These are phyloP conservation scores for Bolboschoenoplectus hybrid DNA, from an alignment of 202 grass and related monocot species.

Conservation along the genomic window DNA sequence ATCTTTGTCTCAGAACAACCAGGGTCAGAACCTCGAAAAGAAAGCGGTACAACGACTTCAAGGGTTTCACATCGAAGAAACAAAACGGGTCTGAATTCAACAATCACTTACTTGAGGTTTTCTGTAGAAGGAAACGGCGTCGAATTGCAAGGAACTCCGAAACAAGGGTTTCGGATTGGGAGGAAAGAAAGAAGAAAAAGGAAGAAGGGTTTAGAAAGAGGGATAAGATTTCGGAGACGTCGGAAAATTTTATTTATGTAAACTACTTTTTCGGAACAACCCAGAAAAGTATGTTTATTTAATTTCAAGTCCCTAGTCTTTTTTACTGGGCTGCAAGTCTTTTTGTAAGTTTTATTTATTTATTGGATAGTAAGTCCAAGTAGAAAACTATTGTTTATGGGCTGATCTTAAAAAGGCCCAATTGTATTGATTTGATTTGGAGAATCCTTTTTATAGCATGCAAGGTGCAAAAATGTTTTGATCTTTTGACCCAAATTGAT, in stretches of 20 bases:
- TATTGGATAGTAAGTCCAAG: too few relatives aligned
- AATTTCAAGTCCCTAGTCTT: background rate
- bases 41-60: background rate
- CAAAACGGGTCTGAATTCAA: background rate
- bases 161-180: constrained; percentile 28
- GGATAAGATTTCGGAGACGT: background rate
- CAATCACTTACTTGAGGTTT: background rate
- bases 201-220: constrained; percentile 23
- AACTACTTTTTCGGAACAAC: background rate
- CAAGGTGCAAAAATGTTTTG: too few relatives aligned
- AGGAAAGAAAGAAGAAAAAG: background rate
- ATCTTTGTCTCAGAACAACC: background rate
- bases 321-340: background rate
- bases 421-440: background rate
- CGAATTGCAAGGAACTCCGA: background rate
- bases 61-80: constrained; percentile 9
- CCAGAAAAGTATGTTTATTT: background rate
- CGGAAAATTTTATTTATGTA: too few relatives aligned
- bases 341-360: too few relatives aligned
- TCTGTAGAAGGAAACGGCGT: background rate
- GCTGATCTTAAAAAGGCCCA: background rate
- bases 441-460: too few relatives aligned
- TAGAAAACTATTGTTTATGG: background rate
- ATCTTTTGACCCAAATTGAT: too few relatives aligned
- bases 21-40: background rate